phyloP scores from a whole-genome alignment of 805 yeast genomes.

The Zygoascus biomembranicola region DNA sequence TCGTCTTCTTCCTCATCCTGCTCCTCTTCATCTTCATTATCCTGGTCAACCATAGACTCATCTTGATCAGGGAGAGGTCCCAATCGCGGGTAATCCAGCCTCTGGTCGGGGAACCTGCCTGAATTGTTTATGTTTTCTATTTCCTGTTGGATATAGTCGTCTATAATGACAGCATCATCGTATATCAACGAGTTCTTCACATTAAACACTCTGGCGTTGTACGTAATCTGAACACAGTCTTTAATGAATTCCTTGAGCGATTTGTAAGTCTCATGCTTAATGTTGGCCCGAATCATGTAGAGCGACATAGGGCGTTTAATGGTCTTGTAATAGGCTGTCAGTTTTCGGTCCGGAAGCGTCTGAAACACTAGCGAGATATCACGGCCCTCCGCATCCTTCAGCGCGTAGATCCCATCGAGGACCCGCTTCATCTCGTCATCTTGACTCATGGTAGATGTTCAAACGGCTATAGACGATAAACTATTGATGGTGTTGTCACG shows the following conservation, averaged over 20 bases:
- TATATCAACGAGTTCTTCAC: conserved; percentile 60
- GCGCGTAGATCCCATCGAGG: conserved; percentile 27
- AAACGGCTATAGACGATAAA: not conserved
- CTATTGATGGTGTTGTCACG: conserved; percentile 1
- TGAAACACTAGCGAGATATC: conserved; percentile 52
- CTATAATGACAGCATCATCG: conserved; percentile 56
- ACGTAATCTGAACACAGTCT: conserved; percentile 76
- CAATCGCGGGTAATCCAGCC: conserved; percentile 49
- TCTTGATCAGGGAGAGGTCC: conserved; percentile 53
- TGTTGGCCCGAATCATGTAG: conserved; percentile 51
- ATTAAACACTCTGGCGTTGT: conserved; percentile 86
- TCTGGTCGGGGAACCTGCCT: conserved; percentile 30
- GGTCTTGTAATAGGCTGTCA: conserved; percentile 70
- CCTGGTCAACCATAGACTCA: conserved; percentile 22
- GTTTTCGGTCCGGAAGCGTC: conserved; percentile 62
- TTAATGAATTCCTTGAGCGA: conserved; percentile 60
- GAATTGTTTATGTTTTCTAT: conserved; percentile 40
- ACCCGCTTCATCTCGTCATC: conserved; percentile 15
- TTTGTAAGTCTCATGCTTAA: conserved; percentile 47
- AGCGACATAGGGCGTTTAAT: conserved; percentile 78
- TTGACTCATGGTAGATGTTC: not conserved
- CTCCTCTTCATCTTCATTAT: conserved; percentile 16
- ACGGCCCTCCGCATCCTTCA: conserved; percentile 31
- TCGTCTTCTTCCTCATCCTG: conserved; percentile 17
- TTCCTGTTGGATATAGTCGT: conserved; percentile 39